Percentiles rank a stretch among this genome's conserved stretches.
Conservation (phyloP, 202 grass and related monocot species). For the Carex arenaria region DNA sequence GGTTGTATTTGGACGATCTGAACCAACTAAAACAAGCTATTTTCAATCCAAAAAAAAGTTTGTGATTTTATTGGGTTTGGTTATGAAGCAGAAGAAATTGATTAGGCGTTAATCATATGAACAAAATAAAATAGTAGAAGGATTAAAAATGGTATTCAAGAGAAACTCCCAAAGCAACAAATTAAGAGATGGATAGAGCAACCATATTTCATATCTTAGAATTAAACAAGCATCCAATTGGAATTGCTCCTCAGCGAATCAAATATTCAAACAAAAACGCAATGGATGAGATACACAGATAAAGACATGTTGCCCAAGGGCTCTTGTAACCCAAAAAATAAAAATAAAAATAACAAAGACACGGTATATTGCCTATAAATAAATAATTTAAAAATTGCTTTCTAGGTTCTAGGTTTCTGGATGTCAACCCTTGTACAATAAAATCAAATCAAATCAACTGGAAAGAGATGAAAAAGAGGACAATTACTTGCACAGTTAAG, state of each 20-base stretch:
- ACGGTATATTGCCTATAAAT: background rate
- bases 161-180: background rate
- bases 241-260: background rate
- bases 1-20: background rate
- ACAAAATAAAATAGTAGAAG: no score
- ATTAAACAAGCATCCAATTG: background rate
- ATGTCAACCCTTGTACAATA: background rate
- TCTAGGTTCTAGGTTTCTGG: background rate
- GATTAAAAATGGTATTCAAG: background rate
- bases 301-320: background rate
- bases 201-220: background rate
- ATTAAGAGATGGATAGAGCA: background rate
- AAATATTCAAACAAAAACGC: background rate
- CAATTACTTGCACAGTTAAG: background rate
- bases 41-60: background rate
- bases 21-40: background rate
- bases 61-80: background rate
- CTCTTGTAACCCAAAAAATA: no score
- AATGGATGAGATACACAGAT: background rate
- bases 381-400: background rate
- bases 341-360: no score
- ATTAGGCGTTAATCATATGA: background rate
- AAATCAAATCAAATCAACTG: background rate
- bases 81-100: background rate
- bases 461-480: background rate